A percentile compares a stretch with the other conserved stretches of the same genome.
phyloP scores from a whole-genome alignment of 306 rosid species.

The Sophora flavescens region DNA sequence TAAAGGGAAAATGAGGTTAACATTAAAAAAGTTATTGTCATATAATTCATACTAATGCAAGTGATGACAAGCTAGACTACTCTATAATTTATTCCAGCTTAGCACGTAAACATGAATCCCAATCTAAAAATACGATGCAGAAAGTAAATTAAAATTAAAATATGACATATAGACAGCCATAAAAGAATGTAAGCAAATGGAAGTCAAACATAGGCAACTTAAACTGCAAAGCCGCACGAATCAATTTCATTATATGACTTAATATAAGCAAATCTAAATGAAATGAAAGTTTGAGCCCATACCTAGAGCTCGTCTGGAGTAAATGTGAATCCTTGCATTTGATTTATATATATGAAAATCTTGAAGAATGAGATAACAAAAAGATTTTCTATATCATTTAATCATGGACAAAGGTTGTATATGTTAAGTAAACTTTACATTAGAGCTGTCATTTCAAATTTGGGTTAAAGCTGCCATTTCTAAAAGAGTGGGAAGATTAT shows the following conservation, averaged over 20 bases:
- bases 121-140: background rate
- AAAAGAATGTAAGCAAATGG: slow-evolving; percentile 22
- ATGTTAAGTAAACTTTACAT: slow-evolving; percentile 14
- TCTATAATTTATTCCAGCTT: background rate
- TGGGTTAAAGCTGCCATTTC: too few species aligned
- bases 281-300: background rate
- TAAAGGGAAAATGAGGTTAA: slow-evolving; percentile 9
- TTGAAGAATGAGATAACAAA: slow-evolving; percentile 1
- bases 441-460: background rate
- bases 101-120: slow-evolving; percentile 2
- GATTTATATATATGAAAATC: slow-evolving; percentile 23
- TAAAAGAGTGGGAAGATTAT: too few species aligned
- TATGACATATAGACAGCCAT: slow-evolving; percentile 30
- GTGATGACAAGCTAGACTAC: slow-evolving; percentile 8
- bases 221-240: slow-evolving; percentile 20
- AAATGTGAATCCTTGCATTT: background rate
- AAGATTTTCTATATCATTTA: background rate
- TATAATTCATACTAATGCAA: slow-evolving; percentile 1
- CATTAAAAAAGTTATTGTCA: slow-evolving; percentile 3
- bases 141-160: slow-evolving; percentile 34
- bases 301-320: background rate
- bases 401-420: slow-evolving; percentile 9
- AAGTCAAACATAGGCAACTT: slow-evolving; percentile 34
- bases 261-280: background rate
- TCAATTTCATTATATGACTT: slow-evolving; percentile 1